Evolutionary conservation across 2,329 filamentous ascomycete genomes (phyloP), one percentile per base, ranked within the genome.

Genomic region (Fusarium sp.): DNA sequence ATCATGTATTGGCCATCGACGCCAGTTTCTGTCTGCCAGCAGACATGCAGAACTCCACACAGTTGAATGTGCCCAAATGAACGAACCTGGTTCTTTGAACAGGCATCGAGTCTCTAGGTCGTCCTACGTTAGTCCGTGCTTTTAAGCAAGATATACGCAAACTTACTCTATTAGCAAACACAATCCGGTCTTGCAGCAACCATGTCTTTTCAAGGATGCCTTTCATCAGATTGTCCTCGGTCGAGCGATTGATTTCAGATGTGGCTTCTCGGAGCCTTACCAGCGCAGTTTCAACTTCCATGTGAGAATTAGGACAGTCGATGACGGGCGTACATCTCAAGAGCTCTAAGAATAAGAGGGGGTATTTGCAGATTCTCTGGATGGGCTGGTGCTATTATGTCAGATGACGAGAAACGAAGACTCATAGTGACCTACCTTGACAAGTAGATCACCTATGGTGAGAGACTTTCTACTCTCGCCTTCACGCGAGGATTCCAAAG

Each of bases 331-430:
- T 97, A 65, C 89, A 85, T 70, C 90, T 93, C 58, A 93, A 82
- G 8, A 99, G 81, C 70, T 97, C 92, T 6, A 88, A 84, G 70
- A 98, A 93, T 3, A 98, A 80, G 5, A 99, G 80, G 10, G 92
- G 92, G 72, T 98, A 98, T 77, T 91, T 92, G 79, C 92, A 96
- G 22, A 97, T 85, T 52, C 94, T 86, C 76, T 99, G 94, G 19
- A 97, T 93, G 0, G 94, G 95, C 91, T 96, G 51, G 15, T 35
- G 19, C 26, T 13, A 22, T 24, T 3, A 35, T 32, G 42, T 60
- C 8, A 65, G 50, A 26, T 22, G 8, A 5, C 42, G 47, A 41
- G 36, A n/a, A n/a, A 31, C 24, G 35, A 22, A 19, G n/a, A 22
- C 11, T 15, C 24, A 11, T 15, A 28, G 12, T 11, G n/a, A 49